A percentile compares a stretch with the other conserved stretches of the same genome.
These are phyloP conservation scores for Russula earlei DNA, from an alignment of 768 basidiomycete genomes.

Conservation along the genomic window DNA sequence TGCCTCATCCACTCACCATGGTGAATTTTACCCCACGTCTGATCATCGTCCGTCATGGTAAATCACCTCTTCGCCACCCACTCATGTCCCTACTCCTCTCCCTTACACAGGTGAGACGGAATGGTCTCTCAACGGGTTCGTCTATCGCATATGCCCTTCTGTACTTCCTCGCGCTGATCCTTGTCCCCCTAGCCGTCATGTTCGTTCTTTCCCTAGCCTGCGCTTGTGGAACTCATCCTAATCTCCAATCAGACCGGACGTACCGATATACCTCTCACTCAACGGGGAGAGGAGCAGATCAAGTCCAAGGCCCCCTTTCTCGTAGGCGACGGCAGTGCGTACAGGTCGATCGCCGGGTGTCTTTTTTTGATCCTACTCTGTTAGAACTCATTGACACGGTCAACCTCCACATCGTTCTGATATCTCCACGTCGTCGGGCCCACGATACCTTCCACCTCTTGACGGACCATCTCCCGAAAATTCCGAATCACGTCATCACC, in stretches of 20 bases:
- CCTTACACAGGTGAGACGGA: conserved; percentile 70
- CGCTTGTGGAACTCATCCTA: conserved; percentile 3
- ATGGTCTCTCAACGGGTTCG: conserved; percentile 82
- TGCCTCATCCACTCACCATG: too few relatives aligned
- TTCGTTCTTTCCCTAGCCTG: conserved; percentile 25
- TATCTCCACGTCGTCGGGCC: conserved; percentile 85
- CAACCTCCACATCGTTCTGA: conserved; percentile 62
- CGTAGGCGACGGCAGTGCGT: conserved; percentile 72
- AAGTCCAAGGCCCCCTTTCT: conserved; percentile 51
- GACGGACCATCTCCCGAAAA: conserved; percentile 41
- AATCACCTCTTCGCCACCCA: background rate
- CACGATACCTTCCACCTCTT: conserved; percentile 79
- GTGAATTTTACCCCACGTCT: conserved; percentile 46
- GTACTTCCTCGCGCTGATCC: background rate
- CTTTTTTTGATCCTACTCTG: background rate
- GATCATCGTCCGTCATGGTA: conserved; percentile 46
- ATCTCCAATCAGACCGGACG: conserved; percentile 58
- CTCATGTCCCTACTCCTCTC: background rate
- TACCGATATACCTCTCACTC: conserved; percentile 81
- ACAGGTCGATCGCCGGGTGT: background rate
- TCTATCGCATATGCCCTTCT: conserved; percentile 1
- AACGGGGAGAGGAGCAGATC: conserved; percentile 63
- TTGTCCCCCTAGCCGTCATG: conserved; percentile 45
- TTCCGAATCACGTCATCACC: conserved; percentile 47
- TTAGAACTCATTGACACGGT: conserved; percentile 69